These are phyloP conservation scores for Pyrus pyrifolia DNA, from an alignment of 306 rosid genomes.

Conservation along the genomic window DNA sequence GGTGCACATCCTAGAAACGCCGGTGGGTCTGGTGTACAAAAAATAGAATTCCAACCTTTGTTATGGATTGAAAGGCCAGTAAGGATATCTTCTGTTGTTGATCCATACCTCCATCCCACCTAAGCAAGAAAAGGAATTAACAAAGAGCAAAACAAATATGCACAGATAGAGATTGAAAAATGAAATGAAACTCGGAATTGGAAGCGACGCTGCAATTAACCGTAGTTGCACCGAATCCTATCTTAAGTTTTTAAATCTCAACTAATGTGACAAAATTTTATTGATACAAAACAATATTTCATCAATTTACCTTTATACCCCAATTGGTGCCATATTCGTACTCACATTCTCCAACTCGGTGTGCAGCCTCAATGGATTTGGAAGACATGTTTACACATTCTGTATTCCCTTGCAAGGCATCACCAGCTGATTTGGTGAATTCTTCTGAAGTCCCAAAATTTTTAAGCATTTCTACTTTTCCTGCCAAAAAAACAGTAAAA, in stretches of 20 bases:
- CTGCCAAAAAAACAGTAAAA: not conserved
- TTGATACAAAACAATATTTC: no score
- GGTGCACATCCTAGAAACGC: constrained; percentile 61
- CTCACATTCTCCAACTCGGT: constrained; percentile 30
- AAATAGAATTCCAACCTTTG: constrained; percentile 63
- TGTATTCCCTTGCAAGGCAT: constrained; percentile 32
- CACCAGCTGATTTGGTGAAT: constrained; percentile 27
- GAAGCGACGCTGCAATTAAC: no score
- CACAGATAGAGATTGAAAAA: no score
- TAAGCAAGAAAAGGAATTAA: no score
- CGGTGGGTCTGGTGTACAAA: constrained; percentile 26
- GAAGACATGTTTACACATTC: not conserved
- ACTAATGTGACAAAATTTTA: not conserved
- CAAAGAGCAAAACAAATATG: no score
- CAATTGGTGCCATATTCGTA: constrained; percentile 54
- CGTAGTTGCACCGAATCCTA: no score
- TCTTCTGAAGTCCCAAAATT: constrained; percentile 37
- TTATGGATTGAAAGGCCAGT: constrained; percentile 51
- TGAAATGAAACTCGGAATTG: no score
- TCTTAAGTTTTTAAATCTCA: not conserved
- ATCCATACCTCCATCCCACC: constrained; percentile 28
- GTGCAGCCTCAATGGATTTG: constrained; percentile 32
- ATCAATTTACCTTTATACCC: constrained; percentile 46
- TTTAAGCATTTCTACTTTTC: constrained; percentile 12
- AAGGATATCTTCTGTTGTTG: constrained; percentile 38